Evolutionary conservation across 1,284 basidiomycete species (phyloP).

Genomic region (Ceratobasidium sp.): DNA sequence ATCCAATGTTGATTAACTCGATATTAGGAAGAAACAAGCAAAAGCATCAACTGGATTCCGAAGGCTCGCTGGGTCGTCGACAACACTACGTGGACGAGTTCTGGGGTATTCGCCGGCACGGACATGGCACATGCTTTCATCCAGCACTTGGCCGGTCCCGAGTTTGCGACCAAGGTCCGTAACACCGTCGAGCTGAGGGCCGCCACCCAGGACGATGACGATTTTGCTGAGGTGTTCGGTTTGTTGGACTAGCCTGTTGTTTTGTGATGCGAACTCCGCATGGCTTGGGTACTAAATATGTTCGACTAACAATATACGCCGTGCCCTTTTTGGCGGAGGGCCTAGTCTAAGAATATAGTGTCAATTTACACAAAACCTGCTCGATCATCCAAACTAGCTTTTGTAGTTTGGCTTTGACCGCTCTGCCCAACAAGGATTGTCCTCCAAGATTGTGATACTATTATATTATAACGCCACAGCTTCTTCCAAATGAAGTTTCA

Average conservation of each 20-base stretch:
- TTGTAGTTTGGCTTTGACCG: no score
- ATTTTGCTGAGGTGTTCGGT: slow-evolving; percentile 23
- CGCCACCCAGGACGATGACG: slow-evolving; percentile 22
- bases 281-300: no score
- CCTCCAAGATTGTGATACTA: no score
- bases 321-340: slow-evolving; percentile 6
- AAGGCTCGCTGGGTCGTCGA: slow-evolving; percentile 53
- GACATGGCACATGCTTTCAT: slow-evolving; percentile 52
- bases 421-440: no score
- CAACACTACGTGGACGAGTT: slow-evolving; percentile 52
- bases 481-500: no score
- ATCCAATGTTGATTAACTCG: background rate
- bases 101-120: slow-evolving; percentile 52
- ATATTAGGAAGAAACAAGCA: slow-evolving; percentile 16
- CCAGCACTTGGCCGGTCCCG: background rate
- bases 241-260: background rate
- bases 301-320: no score
- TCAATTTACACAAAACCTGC: background rate
- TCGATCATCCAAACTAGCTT: slow-evolving; percentile 4
- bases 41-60: slow-evolving; percentile 46
- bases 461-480: no score
- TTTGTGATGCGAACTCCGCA: background rate
- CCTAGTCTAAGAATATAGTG: background rate
- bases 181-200: slow-evolving; percentile 30
- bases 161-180: slow-evolving; percentile 14